Evolutionary conservation across 2,329 filamentous ascomycete genomes (phyloP).

Genomic region (Trichoderma pleuroti): DNA sequence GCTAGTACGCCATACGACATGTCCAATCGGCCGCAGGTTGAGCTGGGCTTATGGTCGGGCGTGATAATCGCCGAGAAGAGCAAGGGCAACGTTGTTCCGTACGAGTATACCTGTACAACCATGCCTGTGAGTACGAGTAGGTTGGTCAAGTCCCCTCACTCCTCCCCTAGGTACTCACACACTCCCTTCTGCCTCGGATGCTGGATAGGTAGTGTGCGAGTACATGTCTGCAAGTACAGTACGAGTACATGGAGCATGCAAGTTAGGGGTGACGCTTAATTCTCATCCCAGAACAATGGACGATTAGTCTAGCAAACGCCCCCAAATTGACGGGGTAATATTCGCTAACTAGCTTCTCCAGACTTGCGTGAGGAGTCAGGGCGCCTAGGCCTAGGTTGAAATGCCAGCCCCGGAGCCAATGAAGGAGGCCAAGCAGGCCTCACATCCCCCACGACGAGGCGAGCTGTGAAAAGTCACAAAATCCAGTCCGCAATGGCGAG

Average conservation of each 20-base stretch:
- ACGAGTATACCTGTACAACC: background rate
- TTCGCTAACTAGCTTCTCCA: conserved; percentile 6
- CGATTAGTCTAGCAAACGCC: background rate
- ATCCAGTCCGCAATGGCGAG: background rate
- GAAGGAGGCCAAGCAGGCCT: background rate
- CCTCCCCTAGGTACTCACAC: background rate
- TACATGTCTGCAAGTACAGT: background rate
- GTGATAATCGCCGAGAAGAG: background rate
- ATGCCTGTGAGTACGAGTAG: background rate
- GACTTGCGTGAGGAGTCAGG: background rate
- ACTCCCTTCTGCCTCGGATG: background rate
- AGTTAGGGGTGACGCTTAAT: background rate
- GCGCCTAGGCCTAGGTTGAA: background rate
- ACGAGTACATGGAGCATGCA: background rate
- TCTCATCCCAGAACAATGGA: background rate
- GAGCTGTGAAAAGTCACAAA: background rate
- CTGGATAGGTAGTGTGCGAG: background rate
- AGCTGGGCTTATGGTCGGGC: conserved; percentile 12
- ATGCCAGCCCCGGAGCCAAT: background rate
- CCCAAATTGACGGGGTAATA: background rate
- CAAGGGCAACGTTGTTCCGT: background rate
- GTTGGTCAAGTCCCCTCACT: background rate
- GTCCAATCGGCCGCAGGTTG: conserved; percentile 8
- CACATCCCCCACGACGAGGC: background rate
- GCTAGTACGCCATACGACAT: background rate